Evolutionary conservation across 306 rosid genomes (phyloP), one percentile per base, ranked within the genome.

Genomic region (Vigna hirtella): DNA sequence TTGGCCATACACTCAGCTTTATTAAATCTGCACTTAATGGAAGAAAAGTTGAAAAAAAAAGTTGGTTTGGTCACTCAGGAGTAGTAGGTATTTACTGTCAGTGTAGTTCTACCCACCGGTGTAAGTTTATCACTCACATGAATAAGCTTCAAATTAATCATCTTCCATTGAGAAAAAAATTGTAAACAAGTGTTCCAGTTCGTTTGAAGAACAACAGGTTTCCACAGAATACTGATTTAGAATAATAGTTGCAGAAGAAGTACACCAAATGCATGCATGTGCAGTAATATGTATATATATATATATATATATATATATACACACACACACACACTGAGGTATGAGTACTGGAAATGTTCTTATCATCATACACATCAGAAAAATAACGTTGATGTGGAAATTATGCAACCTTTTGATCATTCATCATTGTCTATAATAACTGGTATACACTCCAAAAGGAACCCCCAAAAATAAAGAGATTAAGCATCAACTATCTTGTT

Each of bases 391-490:
- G 68, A 22, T 34, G 36, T 34, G 24, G 68, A 62, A 32, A 16
- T 38, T 34, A 22, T 76, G 34, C 52, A 81, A 47, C 55, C 65
- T 71, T 34, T 67, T 58, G 50, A 76, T 77, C 77, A 59, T 79
- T 59, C 53, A 77, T 15, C 83, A 17, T 77, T 77, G 68, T 66
- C 80, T 80, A 75, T 57, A 48, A 45, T 51, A 15, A 61, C 17
- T 49, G 38, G 72, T 62, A 69, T 85, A 85, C 68, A 81, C 67
- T 55, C 50, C 55, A 55, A 76, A 52, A 58, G n/a, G 51, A 38
- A 3, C 30, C 30, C 10, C 63, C 40, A 38, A 26, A 17, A 48
- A 26, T 2, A 28, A 32, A 52, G 70, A 55, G 66, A 80, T 79
- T 24, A 69, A 77, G 40, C 79, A 69, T 76, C 34, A 15, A 38